Evolutionary conservation across 495 filamentous ascomycete species (phyloP), one percentile per base, ranked within the genome.

Genomic region (Xylaria grammica): DNA sequence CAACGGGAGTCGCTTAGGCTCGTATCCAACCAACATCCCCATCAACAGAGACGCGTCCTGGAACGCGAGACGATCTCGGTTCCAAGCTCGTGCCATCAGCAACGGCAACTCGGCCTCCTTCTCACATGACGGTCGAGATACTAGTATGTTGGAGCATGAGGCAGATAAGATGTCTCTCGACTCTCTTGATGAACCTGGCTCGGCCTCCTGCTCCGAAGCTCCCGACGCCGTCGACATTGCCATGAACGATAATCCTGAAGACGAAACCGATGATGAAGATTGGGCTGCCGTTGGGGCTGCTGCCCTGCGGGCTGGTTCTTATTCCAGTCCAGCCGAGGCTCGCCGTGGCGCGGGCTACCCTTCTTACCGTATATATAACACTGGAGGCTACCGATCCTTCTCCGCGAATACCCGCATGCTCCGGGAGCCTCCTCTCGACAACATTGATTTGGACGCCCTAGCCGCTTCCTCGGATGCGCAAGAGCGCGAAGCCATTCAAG

Each of bases 81-180:
- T 84, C 72, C 78, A 79, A 45, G 77, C 76, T 40, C 84, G 65
- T 49, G 80, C 77, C 15, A 83, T 84, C 63, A 94, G 91, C 77
- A 81, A 85, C 26, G 87, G 82, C 45, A 87, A 89, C 65, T 91
- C 89, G 34, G 85, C 86, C 52, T 86, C 90, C 32, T 93, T 92
- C 71, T 91, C 90, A 22, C 88, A 92, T 65, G 85, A 85, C 70
- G 87, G 87, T 32, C 74, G 88, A 78, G 89, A 89, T 71, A 77
- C 83, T 67, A 83, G 79, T 74, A 91, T 91, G 88, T 82, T 87
- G 67, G 91, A 95, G 75, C 82, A 94, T 68, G 93, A 96, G 73
- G 94, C 91, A 44, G 95, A 98, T 78, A 94, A 93, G 80, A 97
- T 97, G 94, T 97, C 94, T 53, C 83, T 97, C 55, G 92, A 94